Base-by-base conservation (phyloP, 2,329 filamentous ascomycete genomes). In the Penicillium concentricum region DNA sequence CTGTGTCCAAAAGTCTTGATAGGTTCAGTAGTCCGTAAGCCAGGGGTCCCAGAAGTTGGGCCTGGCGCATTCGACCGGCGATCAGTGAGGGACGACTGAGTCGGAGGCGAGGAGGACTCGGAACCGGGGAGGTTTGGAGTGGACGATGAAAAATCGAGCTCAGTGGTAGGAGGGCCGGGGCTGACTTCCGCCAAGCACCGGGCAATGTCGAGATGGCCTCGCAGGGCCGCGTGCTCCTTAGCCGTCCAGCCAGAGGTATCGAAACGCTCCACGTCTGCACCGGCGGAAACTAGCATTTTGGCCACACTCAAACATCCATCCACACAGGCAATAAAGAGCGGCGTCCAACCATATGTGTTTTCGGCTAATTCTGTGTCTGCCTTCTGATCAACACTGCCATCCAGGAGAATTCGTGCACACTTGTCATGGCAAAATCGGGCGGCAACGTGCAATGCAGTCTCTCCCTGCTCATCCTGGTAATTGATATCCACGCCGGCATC, bases 1-100 rank as follows among this genome's bases (percentile, higher is more conserved):
- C 93, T 87, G 79, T 99, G 94, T 54, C 94, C 94, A 74, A 97
- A 99, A 1, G 91, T 90, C 76, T 97, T 97, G 62, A 97, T 84
- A 5, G 92, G 88, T 61, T 97, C 91, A 2, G 87, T 79, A 7
- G 82, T 62, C 37, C 71, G 69, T 30, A 60, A 37, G 9, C 61
- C 53, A 65, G 69, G 60, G 61, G 60, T 66, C 76, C 49, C 86
- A 8, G 68, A 61, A 34, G 63, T 68, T 12, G 65, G 63, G 22
- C 62, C 64, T 3, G 62, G 60, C 10, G 56, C 58, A 57, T 74
- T 77, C 3, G 77, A 76, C 45, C 72, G 74, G 38, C 78, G 73
- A 54, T 79, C 76, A 10, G 69, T 66, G n/a, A 80, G 64, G 16
- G 76, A 78, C 15, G 74, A 74, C 49, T 69, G 69, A 5, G 64